Conservation (phyloP, 345 rosid species). For the Camelina sativa region DNA sequence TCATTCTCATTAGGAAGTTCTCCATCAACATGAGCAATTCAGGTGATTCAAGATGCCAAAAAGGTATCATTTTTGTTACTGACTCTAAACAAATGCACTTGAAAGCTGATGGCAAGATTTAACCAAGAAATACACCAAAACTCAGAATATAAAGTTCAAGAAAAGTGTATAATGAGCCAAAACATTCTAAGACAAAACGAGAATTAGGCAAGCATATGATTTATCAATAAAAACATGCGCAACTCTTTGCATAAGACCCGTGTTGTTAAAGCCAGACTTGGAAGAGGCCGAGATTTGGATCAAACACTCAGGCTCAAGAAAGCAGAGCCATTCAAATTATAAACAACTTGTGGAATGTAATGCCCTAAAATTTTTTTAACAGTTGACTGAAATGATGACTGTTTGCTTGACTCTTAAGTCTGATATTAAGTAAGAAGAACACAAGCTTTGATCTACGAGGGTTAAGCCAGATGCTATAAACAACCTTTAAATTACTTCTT, state of each 20-base stretch:
- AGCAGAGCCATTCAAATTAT: not conserved
- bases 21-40: not conserved
- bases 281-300: conserved; percentile 9
- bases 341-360: not conserved
- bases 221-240: not conserved
- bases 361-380: not conserved
- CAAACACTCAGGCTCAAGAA: conserved; percentile 1
- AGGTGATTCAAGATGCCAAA: conserved; percentile 4
- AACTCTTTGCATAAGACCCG: not conserved
- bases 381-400: not conserved
- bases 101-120: not conserved
- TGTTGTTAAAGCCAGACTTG: not conserved
- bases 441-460: not conserved
- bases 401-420: not conserved
- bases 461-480: not conserved
- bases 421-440: too few species aligned
- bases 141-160: not conserved
- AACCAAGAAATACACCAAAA: not conserved
- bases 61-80: not conserved
- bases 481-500: not conserved
- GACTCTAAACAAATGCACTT: not conserved
- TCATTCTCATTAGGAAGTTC: not conserved
- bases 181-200: not conserved
- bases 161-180: not conserved
- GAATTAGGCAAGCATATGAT: not conserved